Evolutionary conservation across 208 protist species (phyloP).

Genomic region (Leishmania mexicana): DNA sequence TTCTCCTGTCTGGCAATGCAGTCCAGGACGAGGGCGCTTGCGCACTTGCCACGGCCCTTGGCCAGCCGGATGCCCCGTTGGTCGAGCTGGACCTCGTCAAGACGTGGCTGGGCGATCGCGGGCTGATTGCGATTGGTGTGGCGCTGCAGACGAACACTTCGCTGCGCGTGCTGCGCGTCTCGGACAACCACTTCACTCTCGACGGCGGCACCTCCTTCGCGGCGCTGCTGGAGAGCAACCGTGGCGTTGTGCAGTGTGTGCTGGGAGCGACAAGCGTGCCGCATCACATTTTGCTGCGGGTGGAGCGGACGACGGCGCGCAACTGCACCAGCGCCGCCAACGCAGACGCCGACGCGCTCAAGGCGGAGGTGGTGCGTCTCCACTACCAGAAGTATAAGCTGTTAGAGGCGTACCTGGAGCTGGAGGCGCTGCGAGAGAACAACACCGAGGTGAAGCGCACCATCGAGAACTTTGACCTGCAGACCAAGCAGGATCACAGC

Average conservation of each 20-base stretch:
- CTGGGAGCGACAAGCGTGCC: slow-evolving; percentile 73
- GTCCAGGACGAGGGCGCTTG: slow-evolving; percentile 82
- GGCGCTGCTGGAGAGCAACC: slow-evolving; percentile 78
- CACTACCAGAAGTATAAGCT: slow-evolving; percentile 93
- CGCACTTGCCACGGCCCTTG: slow-evolving; percentile 71
- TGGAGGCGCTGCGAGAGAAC: slow-evolving; percentile 66
- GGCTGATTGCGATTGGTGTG: slow-evolving; percentile 83
- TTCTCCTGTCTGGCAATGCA: slow-evolving; percentile 69
- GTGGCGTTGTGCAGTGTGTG: slow-evolving; percentile 45
- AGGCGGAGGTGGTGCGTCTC: slow-evolving; percentile 78
- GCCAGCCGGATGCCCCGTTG: slow-evolving; percentile 33
- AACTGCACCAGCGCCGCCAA: slow-evolving; percentile 57
- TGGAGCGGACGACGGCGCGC: slow-evolving; percentile 54
- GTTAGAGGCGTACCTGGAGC: slow-evolving; percentile 77
- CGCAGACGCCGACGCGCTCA: slow-evolving; percentile 66
- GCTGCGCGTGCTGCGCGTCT: slow-evolving; percentile 65
- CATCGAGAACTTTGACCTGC: slow-evolving; percentile 71
- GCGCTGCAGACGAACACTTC: slow-evolving; percentile 72
- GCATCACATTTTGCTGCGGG: slow-evolving; percentile 60
- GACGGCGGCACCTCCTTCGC: slow-evolving; percentile 72
- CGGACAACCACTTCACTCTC: slow-evolving; percentile 85
- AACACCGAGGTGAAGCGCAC: slow-evolving; percentile 71
- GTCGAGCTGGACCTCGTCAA: slow-evolving; percentile 67
- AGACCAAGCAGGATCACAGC: slow-evolving; percentile 80
- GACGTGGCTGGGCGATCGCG: slow-evolving; percentile 80